A percentile compares a stretch with the other conserved stretches of the same genome.
These are phyloP conservation scores for Clavariopsis aquatica DNA, from an alignment of 495 filamentous ascomycete genomes.

Conservation along the genomic window DNA sequence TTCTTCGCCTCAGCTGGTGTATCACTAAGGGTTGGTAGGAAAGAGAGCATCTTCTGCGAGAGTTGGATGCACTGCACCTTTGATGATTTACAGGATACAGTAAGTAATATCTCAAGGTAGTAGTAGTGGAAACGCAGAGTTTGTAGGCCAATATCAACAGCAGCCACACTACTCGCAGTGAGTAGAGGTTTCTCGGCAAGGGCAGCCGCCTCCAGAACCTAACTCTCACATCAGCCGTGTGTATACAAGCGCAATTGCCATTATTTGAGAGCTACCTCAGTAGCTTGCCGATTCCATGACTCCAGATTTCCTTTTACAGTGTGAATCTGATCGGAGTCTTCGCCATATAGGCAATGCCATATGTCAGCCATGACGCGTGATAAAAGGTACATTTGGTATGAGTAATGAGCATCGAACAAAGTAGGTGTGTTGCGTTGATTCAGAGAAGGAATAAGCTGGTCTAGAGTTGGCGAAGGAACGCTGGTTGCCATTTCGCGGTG, in stretches of 20 bases:
- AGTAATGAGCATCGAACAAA: conserved; percentile 5
- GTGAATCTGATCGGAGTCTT: background rate
- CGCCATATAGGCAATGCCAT: background rate
- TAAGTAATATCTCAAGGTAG: background rate
- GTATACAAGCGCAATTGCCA: background rate
- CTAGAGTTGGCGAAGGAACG: background rate
- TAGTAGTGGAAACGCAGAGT: background rate
- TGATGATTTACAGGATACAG: background rate
- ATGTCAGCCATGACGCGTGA: conserved; percentile 1
- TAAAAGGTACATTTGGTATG: background rate
- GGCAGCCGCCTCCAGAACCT: conserved; percentile 3
- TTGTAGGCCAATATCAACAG: background rate
- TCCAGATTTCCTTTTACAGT: background rate
- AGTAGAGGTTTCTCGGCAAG: conserved; percentile 1
- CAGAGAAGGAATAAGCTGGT: background rate
- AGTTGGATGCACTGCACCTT: background rate
- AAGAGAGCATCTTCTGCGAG: background rate
- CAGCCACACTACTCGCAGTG: background rate
- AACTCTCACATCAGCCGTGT: background rate
- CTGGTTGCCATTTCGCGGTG: background rate
- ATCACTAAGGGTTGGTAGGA: background rate
- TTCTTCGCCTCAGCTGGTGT: background rate
- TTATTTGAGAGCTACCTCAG: background rate
- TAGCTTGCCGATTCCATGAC: background rate
- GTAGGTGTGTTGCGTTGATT: background rate